phyloP scores from a whole-genome alignment of 2,329 filamentous ascomycete species.

The Fusarium secorum region DNA sequence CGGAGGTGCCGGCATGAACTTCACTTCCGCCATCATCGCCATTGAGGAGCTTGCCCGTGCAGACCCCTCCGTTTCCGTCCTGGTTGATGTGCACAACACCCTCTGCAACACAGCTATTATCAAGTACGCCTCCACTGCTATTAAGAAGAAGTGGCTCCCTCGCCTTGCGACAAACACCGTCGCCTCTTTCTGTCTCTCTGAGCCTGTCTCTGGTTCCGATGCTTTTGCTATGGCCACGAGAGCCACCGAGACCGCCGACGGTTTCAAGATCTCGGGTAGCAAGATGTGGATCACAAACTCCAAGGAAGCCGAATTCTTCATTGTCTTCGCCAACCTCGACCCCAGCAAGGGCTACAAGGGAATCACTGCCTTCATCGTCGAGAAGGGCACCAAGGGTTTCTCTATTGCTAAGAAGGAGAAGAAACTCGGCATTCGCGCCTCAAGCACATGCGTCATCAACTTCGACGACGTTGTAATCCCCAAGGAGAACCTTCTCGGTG shows the following conservation, averaged over 20 bases:
- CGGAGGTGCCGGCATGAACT: constrained; percentile 98
- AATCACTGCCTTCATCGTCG: constrained; percentile 94
- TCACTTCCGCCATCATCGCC: constrained; percentile 92
- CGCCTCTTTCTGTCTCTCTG: constrained; percentile 90
- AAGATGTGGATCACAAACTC: constrained; percentile 99
- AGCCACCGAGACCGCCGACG: constrained; percentile 81
- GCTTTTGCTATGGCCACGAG: constrained; percentile 95
- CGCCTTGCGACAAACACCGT: constrained; percentile 88
- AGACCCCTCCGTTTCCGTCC: constrained; percentile 91
- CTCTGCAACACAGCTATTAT: constrained; percentile 93
- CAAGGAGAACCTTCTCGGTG: constrained; percentile 84
- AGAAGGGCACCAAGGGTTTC: constrained; percentile 90
- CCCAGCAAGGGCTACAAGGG: constrained; percentile 94
- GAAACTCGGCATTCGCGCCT: constrained; percentile 96
- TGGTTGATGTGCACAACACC: constrained; percentile 98
- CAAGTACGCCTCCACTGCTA: constrained; percentile 78
- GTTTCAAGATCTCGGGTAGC: constrained; percentile 86
- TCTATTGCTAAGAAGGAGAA: constrained; percentile 99
- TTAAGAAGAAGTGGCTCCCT: constrained; percentile 90
- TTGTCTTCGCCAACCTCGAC: constrained; percentile 96
- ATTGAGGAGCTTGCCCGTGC: constrained; percentile 96
- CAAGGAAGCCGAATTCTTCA: constrained; percentile 92
- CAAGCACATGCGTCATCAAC: constrained; percentile 95
- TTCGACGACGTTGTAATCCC: constrained; percentile 96
- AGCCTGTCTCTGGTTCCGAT: constrained; percentile 92